Percentiles rank a stretch among this genome's conserved stretches.
phyloP scores from a whole-genome alignment of 2,329 filamentous ascomycete species.

The Xylaria arbuscula region DNA sequence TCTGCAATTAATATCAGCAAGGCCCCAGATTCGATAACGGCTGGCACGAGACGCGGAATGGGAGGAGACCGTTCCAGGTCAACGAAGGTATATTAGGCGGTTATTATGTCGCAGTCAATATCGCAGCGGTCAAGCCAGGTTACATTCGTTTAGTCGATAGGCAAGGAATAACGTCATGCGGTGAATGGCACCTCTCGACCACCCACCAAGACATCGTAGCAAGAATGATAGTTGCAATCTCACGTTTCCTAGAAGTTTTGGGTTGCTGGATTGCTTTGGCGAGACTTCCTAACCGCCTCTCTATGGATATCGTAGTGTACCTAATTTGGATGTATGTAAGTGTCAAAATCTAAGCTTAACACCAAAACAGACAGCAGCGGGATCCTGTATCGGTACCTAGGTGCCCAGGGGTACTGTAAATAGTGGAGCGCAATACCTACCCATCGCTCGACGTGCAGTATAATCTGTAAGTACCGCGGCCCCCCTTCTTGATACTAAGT shows the following conservation, averaged over 20 bases:
- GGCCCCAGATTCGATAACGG: constrained; percentile 32
- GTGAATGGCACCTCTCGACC: not conserved
- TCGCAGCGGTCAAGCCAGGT: constrained; percentile 23
- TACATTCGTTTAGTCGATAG: constrained; percentile 21
- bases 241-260: not conserved
- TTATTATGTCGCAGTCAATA: constrained; percentile 28
- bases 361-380: no score
- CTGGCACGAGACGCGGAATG: constrained; percentile 28
- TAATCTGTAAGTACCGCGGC: no score
- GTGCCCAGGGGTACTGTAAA: no score
- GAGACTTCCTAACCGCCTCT: not conserved
- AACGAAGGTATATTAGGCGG: constrained; percentile 20
- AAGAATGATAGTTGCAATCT: not conserved
- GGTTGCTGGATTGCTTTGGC: not conserved
- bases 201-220: not conserved
- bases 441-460: no score
- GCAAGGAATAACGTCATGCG: constrained; percentile 16
- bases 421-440: no score
- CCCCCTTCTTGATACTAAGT: no score
- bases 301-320: no score
- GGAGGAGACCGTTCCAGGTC: constrained; percentile 11
- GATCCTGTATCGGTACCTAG: no score
- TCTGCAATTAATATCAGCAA: constrained; percentile 33
- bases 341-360: no score
- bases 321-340: no score